Base-by-base conservation (phyloP, 2,329 filamentous ascomycete genomes). In the Aureobasidium subglaciale region DNA sequence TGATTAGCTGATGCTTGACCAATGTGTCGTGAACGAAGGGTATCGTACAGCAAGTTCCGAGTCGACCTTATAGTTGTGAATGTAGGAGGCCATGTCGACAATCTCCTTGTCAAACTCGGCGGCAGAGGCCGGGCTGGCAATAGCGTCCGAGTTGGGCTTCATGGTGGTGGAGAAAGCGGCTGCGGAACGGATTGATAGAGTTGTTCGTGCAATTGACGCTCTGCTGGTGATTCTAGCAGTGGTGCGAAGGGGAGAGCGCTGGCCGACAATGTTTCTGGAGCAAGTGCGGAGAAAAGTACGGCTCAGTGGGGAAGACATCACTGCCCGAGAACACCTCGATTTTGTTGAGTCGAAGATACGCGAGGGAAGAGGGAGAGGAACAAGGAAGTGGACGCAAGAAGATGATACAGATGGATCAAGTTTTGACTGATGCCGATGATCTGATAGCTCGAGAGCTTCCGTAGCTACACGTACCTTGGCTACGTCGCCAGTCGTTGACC, bases 41-140 rank as follows among this genome's bases (percentile, higher is more conserved):
- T n/a, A n/a, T n/a, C 90, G 74, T 79, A 96, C 91, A 70, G 93
- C 93, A 66, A 99, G 81, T 63, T 95, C 89, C 27, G 92, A 97
- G 65, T 92, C 80, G 68, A 97, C 87, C 57, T 88, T 81, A 73
- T 91, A 92, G 71, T 91, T 88, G 80, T 95, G 89, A 70, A 97
- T 87, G 75, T 96, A 99, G 74, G 81, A 83, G 60, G 92, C 92
- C 79, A 99, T 96, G 71, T 97, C 91, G 73, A 84, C 85, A 73
- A 97, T 93, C 77, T 96, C 92, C 61, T 87, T 84, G 70, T 97
- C 92, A 73, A 92, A 96, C 55, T 68, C 64, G 20, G 62, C 59
- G 46, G 62, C 59, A 34, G 62, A 58, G 38, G 64, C 64, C 22
- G 66, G 63, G 29, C 62, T 57, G 11, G 65, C 64, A 56, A 64